Evolutionary conservation across 176 grass and related monocot genomes (phyloP).

Genomic region (Neostapfia colusana): DNA sequence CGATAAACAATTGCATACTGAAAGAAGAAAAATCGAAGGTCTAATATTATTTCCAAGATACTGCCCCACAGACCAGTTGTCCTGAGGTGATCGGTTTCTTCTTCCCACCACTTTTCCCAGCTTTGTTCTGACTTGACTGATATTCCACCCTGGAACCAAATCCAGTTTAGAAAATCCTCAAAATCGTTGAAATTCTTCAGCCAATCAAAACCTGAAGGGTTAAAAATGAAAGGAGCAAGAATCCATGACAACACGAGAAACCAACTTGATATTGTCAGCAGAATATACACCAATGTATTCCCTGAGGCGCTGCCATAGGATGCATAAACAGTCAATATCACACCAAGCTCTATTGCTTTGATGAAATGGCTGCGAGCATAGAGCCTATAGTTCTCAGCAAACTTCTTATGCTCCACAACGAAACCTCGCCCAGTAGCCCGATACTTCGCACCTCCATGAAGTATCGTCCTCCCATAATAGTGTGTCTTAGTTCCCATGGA

Average conservation of each 20-base stretch:
- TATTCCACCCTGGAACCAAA: slow-evolving; percentile 77
- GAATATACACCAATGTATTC: slow-evolving; percentile 83
- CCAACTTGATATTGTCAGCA: slow-evolving; percentile 88
- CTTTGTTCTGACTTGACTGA: slow-evolving; percentile 77
- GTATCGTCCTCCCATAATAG: slow-evolving; percentile 88
- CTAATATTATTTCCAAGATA: slow-evolving; percentile 80
- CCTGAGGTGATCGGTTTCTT: slow-evolving; percentile 83
- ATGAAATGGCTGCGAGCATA: slow-evolving; percentile 90
- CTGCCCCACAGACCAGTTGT: slow-evolving; percentile 87
- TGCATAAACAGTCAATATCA: slow-evolving; percentile 85
- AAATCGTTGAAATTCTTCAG: slow-evolving; percentile 97
- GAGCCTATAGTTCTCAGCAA: slow-evolving; percentile 89
- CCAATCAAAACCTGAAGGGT: slow-evolving; percentile 95
- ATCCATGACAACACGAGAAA: slow-evolving; percentile 92
- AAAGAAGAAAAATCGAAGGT: slow-evolving; percentile 93
- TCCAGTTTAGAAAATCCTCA: slow-evolving; percentile 91
- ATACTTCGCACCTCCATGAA: slow-evolving; percentile 96
- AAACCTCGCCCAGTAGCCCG: slow-evolving; percentile 92
- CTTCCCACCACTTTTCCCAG: slow-evolving; percentile 96
- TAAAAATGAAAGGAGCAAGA: slow-evolving; percentile 84
- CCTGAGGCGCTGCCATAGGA: slow-evolving; percentile 56
- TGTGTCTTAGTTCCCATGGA: slow-evolving; percentile 97
- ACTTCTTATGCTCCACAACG: slow-evolving; percentile 94
- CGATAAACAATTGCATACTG: slow-evolving; percentile 91
- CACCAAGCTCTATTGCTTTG: slow-evolving; percentile 88